A percentile compares a stretch with the other conserved stretches of the same genome.
Conservation (phyloP, 441 rosid genomes). For the Pelargonium cotyledonis region DNA sequence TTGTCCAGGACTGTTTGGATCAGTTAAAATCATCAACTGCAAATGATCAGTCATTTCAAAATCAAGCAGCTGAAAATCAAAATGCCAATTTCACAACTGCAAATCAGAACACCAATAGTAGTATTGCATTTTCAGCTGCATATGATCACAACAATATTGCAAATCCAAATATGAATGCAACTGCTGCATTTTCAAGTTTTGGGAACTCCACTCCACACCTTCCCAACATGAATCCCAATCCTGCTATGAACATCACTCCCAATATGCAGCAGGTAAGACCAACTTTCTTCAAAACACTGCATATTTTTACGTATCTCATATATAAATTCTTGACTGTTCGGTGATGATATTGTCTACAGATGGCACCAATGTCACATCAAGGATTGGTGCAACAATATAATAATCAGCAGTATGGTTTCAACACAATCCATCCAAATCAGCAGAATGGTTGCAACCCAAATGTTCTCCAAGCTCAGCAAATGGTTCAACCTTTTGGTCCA, state of each 20-base stretch:
- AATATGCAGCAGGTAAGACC: not conserved
- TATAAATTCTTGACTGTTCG: too few relatives aligned
- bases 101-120: too few relatives aligned
- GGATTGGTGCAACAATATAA: too few relatives aligned
- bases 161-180: not conserved
- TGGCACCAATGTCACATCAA: too few relatives aligned
- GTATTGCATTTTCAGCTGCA: not conserved
- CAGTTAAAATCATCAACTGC: too few relatives aligned
- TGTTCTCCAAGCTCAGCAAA: constrained; percentile 3
- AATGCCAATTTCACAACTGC: not conserved
- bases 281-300: not conserved
- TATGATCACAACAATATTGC: not conserved
- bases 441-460: not conserved
- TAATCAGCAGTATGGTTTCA: not conserved
- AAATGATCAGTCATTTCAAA: too few relatives aligned
- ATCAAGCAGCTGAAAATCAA: not conserved
- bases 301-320: too few relatives aligned
- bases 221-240: too few relatives aligned
- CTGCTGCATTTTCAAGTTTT: not conserved
- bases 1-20: not conserved
- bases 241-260: not conserved
- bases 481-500: not conserved
- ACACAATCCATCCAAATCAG: not conserved
- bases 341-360: too few relatives aligned
- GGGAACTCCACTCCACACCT: not conserved